Percentiles rank a stretch among this genome's conserved stretches.
Conservation (phyloP, 257 asterid species). For the Oldenlandia corymbosa region DNA sequence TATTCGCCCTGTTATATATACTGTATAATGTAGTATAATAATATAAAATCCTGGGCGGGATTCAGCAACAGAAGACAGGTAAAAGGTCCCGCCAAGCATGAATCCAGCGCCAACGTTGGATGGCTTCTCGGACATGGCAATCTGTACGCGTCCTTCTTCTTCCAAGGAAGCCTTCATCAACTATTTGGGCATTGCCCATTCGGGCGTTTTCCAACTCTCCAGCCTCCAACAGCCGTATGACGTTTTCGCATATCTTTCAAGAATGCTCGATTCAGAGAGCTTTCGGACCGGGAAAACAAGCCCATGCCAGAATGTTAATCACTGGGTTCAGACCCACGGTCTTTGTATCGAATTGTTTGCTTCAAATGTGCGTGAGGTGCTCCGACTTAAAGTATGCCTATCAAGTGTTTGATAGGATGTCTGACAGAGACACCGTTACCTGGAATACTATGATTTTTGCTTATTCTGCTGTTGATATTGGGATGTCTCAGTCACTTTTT, state of each 20-base stretch:
- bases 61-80: not conserved
- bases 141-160: constrained; percentile 23
- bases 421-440: constrained; percentile 53
- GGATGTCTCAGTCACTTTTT: constrained; percentile 38
- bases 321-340: constrained; percentile 67
- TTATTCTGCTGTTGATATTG: constrained; percentile 40
- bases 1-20: too few species aligned
- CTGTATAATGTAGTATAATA: too few species aligned
- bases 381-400: constrained; percentile 39
- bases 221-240: constrained; percentile 28
- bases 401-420: constrained; percentile 66
- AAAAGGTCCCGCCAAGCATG: constrained; percentile 44
- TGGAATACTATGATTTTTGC: constrained; percentile 82
- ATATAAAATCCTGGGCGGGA: too few species aligned
- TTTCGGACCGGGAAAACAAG: constrained; percentile 55
- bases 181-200: constrained; percentile 4
- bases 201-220: constrained; percentile 28
- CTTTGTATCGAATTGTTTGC: constrained; percentile 72
- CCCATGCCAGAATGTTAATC: constrained; percentile 63
- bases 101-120: constrained; percentile 34
- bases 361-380: constrained; percentile 55
- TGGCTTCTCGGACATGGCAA: constrained; percentile 35
- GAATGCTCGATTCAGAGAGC: constrained; percentile 51
- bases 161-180: constrained; percentile 22
- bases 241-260: constrained; percentile 65